phyloP scores from a whole-genome alignment of 2,329 filamentous ascomycete genomes.

The Lecanicillium sp. region DNA sequence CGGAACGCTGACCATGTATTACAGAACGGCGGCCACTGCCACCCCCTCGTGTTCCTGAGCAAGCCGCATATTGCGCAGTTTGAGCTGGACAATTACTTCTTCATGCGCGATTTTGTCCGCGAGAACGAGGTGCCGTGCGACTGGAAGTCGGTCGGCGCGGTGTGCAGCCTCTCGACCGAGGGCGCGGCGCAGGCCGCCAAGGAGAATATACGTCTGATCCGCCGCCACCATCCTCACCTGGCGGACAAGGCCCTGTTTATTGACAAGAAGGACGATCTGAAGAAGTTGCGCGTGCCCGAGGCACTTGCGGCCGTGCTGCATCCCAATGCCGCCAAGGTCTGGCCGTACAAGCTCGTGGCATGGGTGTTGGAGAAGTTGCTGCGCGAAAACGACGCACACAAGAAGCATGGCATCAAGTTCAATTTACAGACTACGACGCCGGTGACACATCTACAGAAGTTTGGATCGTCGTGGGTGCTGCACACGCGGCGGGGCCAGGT shows the following conservation, averaged over 20 bases:
- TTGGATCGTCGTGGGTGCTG: slow-evolving; percentile 47
- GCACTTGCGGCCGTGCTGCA: slow-evolving; percentile 61
- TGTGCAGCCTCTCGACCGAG: slow-evolving; percentile 56
- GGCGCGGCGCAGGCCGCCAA: slow-evolving; percentile 48
- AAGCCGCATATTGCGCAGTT: slow-evolving; percentile 60
- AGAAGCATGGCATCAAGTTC: slow-evolving; percentile 32
- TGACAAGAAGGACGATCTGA: slow-evolving; percentile 34
- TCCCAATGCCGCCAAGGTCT: slow-evolving; percentile 59
- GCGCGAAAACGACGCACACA: slow-evolving; percentile 26
- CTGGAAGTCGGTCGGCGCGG: slow-evolving; percentile 57
- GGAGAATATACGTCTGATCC: slow-evolving; percentile 44
- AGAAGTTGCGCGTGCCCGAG: slow-evolving; percentile 46
- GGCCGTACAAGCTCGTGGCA: slow-evolving; percentile 80
- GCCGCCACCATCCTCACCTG: slow-evolving; percentile 50
- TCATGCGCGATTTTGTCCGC: slow-evolving; percentile 52
- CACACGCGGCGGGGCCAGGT: slow-evolving; percentile 66
- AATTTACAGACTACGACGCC: slow-evolving; percentile 73
- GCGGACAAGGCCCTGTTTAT: slow-evolving; percentile 41
- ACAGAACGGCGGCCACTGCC: slow-evolving; percentile 68
- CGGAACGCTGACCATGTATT: neutral
- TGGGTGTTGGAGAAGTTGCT: slow-evolving; percentile 61
- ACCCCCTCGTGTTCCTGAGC: slow-evolving; percentile 60
- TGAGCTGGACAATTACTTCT: slow-evolving; percentile 62
- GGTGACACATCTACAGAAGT: slow-evolving; percentile 43
- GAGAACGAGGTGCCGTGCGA: slow-evolving; percentile 60